A percentile compares a stretch with the other conserved stretches of the same genome.
Evolutionary conservation across 2,329 filamentous ascomycete genomes (phyloP).

Genomic region (Ascocoryne sarcoides): DNA sequence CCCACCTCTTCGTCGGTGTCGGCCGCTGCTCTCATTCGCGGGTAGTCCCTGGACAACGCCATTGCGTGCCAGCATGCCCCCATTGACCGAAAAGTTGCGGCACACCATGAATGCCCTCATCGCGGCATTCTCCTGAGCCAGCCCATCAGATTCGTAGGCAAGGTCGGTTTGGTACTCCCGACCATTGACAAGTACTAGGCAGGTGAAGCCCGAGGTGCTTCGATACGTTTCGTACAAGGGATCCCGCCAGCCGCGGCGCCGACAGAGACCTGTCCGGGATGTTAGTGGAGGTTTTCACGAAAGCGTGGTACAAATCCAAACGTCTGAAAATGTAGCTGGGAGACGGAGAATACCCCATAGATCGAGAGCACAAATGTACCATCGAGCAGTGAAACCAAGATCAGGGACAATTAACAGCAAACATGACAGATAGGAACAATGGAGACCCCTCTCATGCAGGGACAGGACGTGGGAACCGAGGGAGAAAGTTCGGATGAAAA

Average conservation of each 20-base stretch:
- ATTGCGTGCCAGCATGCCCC: conserved; percentile 74
- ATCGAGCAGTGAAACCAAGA: conserved; percentile 14
- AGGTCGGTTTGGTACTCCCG: conserved; percentile 91
- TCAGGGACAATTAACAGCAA: conserved; percentile 8
- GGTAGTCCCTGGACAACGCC: conserved; percentile 60
- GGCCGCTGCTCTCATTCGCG: conserved; percentile 30
- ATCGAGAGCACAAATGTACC: conserved; percentile 4
- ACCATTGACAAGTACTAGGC: conserved; percentile 89
- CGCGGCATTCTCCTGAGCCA: conserved; percentile 87
- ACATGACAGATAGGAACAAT: conserved; percentile 11
- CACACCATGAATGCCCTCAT: conserved; percentile 97
- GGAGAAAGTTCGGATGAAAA: conserved; percentile 16
- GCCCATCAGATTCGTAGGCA: conserved; percentile 68
- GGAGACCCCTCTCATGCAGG: conserved; percentile 8
- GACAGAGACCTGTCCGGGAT: conserved; percentile 67
- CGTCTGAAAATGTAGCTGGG: conserved; percentile 9
- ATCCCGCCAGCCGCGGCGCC: conserved; percentile 87
- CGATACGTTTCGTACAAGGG: conserved; percentile 80
- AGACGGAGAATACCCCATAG: not conserved
- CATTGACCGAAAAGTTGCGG: conserved; percentile 93
- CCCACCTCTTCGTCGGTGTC: conserved; percentile 24
- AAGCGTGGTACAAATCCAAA: conserved; percentile 10
- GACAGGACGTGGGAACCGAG: conserved; percentile 7
- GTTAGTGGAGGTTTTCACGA: conserved; percentile 19
- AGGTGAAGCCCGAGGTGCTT: conserved; percentile 69